Percentiles rank a stretch among this genome's conserved stretches.
Evolutionary conservation across 768 basidiomycete species (phyloP).

Genomic region (Megacollybia marginata): DNA sequence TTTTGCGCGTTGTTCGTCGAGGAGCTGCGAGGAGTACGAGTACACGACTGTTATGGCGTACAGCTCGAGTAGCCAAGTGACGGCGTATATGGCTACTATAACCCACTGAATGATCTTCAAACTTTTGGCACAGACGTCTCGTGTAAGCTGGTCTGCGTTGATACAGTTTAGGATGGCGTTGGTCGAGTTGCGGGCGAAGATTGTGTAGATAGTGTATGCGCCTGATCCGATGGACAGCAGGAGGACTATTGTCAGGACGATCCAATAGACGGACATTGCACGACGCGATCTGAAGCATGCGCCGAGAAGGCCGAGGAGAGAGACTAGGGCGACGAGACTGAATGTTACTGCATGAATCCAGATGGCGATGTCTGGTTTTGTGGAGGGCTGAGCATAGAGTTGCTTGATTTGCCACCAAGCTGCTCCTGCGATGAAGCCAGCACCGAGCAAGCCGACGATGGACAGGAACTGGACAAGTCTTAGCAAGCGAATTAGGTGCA

Average conservation of each 20-base stretch:
- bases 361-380: constrained; percentile 31
- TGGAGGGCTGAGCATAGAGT: constrained; percentile 33
- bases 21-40: too few relatives aligned
- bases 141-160: constrained; percentile 20
- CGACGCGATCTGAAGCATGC: constrained; percentile 30
- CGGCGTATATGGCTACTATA: constrained; percentile 34
- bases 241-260: constrained; percentile 37
- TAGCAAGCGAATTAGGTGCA: not conserved
- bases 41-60: constrained; percentile 11
- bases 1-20: too few relatives aligned
- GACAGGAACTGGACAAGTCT: constrained; percentile 30
- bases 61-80: constrained; percentile 48
- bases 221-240: constrained; percentile 40
- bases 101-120: constrained; percentile 35
- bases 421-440: constrained; percentile 33
- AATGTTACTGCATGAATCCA: constrained; percentile 41
- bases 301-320: constrained; percentile 44
- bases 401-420: constrained; percentile 41
- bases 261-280: constrained; percentile 37
- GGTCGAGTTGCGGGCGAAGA: constrained; percentile 30
- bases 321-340: constrained; percentile 38
- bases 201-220: constrained; percentile 39
- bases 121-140: constrained; percentile 33
- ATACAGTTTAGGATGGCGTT: constrained; percentile 31
- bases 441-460: constrained; percentile 32